These are phyloP conservation scores for Alternaria consortialis DNA, from an alignment of 2,329 filamentous ascomycete genomes.

Conservation along the genomic window DNA sequence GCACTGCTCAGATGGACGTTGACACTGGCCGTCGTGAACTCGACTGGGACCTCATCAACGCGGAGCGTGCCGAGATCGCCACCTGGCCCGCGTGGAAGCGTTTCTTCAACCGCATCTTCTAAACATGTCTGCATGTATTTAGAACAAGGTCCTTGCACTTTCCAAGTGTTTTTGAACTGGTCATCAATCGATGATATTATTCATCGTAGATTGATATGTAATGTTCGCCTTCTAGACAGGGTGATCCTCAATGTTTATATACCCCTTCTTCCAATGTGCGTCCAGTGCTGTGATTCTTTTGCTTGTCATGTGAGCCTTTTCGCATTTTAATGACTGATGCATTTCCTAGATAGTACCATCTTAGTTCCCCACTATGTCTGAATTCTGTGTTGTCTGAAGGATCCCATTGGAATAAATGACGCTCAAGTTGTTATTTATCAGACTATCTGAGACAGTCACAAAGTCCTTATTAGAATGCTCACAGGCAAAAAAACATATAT, in stretches of 20 bases:
- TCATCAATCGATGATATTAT: background rate
- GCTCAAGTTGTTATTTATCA: background rate
- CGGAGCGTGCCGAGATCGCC: slow-evolving; percentile 60
- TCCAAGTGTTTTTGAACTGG: background rate
- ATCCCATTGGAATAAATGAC: background rate
- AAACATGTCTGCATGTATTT: slow-evolving; percentile 11
- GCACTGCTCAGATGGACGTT: slow-evolving; percentile 69
- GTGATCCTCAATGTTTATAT: slow-evolving; percentile 9
- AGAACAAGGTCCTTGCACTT: background rate
- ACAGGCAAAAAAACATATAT: background rate
- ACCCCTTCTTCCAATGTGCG: background rate
- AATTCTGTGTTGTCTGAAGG: slow-evolving; percentile 40
- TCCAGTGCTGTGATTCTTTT: background rate
- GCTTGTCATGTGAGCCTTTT: background rate
- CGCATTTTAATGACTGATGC: background rate
- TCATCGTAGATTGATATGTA: background rate
- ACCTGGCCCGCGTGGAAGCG: slow-evolving; percentile 62
- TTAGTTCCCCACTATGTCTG: slow-evolving; percentile 38
- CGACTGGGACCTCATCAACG: slow-evolving; percentile 71
- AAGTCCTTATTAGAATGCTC: background rate
- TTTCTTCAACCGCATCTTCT: slow-evolving; percentile 37
- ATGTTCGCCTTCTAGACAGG: slow-evolving; percentile 1
- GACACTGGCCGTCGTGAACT: slow-evolving; percentile 71
- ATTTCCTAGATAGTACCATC: background rate
- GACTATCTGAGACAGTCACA: background rate